A percentile compares a stretch with the other conserved stretches of the same genome.
These are phyloP conservation scores for Penicillium robsamsonii DNA, from an alignment of 495 filamentous ascomycete genomes.

Conservation along the genomic window DNA sequence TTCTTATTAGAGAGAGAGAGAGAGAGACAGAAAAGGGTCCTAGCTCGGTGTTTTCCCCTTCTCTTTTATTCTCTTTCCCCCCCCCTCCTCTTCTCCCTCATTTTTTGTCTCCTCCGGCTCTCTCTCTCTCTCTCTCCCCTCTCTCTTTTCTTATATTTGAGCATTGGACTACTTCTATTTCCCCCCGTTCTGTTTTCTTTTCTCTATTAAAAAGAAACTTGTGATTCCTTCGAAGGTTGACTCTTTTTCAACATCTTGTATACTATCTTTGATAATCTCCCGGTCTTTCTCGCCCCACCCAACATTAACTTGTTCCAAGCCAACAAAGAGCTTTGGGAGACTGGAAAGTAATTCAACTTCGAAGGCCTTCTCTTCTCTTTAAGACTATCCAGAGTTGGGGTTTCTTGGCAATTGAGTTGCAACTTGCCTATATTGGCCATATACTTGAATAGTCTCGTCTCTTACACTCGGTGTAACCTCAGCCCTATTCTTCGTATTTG, in stretches of 20 bases:
- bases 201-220: neutral
- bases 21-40: constrained; percentile 3
- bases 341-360: neutral
- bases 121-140: constrained; percentile 6
- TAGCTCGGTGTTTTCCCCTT: constrained; percentile 10
- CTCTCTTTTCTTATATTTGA: constrained; percentile 8
- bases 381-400: neutral
- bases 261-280: constrained; percentile 11
- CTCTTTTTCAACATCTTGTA: neutral
- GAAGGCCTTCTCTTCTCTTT: neutral
- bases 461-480: neutral
- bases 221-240: neutral
- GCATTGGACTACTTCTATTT: neutral
- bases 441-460: neutral
- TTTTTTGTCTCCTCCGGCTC: constrained; percentile 10
- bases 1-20: neutral
- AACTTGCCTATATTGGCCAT: neutral
- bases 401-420: neutral
- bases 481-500: neutral
- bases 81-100: constrained; percentile 10
- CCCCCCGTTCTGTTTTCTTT: neutral
- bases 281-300: constrained; percentile 10
- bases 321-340: neutral
- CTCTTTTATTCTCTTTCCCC: constrained; percentile 14
- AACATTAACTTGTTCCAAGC: constrained; percentile 4